Evolutionary conservation across 495 filamentous ascomycete species (phyloP), one percentile per base, ranked within the genome.

Genomic region (Penicillium cosmopolitanum): DNA sequence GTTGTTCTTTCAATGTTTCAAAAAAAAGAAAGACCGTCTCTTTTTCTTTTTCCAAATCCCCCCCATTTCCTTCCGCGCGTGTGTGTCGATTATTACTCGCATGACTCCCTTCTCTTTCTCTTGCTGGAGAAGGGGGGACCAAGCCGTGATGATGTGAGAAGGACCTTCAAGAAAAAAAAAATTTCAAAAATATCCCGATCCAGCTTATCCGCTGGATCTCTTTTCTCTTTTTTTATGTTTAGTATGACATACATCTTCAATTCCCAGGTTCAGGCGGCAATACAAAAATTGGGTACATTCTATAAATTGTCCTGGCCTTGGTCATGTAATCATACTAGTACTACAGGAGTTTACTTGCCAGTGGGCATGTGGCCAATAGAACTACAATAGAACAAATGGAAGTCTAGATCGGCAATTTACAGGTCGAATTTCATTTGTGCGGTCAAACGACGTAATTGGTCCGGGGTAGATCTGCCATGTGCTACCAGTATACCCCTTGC

Each of bases 221-320:
- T 16, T 6, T 46, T 12, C 4, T 63, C 53, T 61, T 46, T 72
- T 72, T 74, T 76, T 58, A 78, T 76, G 73, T 75, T 72, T 63
- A 75, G 72, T 75, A 76, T 69, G 75, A 75, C 68, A 65, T 76
- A 73, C 59, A 63, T 65, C 60, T 67, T 62, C 68, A 65, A 70
- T 70, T 71, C 71, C 69, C 67, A 75, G 68, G 70, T 72, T 73
- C 65, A 71, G 65, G 67, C 63, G 68, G 69, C 66, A 72, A 68
- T 68, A 60, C 64, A 63, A 71, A 63, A 71, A 68, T 68, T 66
- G 66, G 68, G 73, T 65, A 65, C 60, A 64, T 56, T 50, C 28
- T 50, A 23, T 23, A 23, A 23, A 4, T 23, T 23, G 23, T 23
- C 23, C 23, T 23, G 23, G 23, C 23, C 2, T 4, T 23, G 3